phyloP scores from a whole-genome alignment of 306 rosid genomes.

The Senna siamea region DNA sequence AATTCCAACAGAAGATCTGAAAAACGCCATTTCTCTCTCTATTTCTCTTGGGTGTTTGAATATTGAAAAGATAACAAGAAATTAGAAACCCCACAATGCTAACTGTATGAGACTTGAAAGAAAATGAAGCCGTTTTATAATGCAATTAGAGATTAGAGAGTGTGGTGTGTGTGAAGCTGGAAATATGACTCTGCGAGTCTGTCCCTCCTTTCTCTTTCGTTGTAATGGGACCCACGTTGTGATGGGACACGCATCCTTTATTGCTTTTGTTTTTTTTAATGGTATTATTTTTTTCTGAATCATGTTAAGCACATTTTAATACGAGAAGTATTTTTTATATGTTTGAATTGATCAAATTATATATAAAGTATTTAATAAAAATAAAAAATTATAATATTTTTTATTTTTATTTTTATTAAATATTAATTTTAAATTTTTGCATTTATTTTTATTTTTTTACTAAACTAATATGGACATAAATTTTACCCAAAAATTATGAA shows the following conservation, averaged over 20 bases:
- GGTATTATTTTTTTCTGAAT: too few species aligned
- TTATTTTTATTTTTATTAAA: too few species aligned
- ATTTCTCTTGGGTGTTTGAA: not conserved
- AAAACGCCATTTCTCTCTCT: constrained; percentile 43
- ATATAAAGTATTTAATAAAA: too few species aligned
- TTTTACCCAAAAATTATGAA: too few species aligned
- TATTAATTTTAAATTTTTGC: too few species aligned
- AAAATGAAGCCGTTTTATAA: not conserved
- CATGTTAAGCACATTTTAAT: too few species aligned
- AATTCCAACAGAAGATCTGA: constrained; percentile 36
- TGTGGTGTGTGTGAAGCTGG: not conserved
- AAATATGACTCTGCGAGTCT: not conserved
- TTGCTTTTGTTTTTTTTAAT: not conserved
- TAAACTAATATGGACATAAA: too few species aligned
- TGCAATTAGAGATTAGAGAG: too few species aligned
- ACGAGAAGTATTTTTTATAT: too few species aligned
- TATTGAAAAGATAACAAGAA: constrained; percentile 5
- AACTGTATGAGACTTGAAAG: not conserved
- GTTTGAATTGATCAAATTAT: too few species aligned
- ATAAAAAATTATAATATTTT: too few species aligned
- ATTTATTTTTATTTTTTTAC: too few species aligned
- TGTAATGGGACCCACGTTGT: constrained; percentile 28
- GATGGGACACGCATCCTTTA: not conserved
- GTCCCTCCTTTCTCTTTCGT: constrained; percentile 26
- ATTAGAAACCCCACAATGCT: not conserved